Evolutionary conservation across 2,329 filamentous ascomycete species (phyloP), one percentile per base, ranked within the genome.

Genomic region (Talaromyces verruculosus): DNA sequence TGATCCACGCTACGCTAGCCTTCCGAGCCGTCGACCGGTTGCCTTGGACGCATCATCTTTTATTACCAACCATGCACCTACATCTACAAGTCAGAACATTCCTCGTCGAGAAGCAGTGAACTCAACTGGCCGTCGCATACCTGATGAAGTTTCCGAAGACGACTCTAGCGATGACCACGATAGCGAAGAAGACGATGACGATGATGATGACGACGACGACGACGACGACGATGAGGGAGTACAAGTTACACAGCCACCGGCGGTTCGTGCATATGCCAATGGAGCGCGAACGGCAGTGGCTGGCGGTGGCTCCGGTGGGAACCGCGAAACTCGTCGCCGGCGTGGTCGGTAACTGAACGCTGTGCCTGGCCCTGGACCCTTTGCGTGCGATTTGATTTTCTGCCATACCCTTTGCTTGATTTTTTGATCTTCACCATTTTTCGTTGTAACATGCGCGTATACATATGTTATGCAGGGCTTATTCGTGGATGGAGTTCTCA

Each of bases 1-100:
- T 4, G 78, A 80, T 68, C 71, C 75, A 55, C 72, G 75, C 28
- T 75, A 70, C 51, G 70, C 55, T n/a, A 63, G 70, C 39, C 69
- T 71, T 13, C 70, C 70, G n/a, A 69, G 60, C 60, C 73, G 71
- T 51, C 62, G 51, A 69, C 70, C 68, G 68, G 65, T 65, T 62
- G 68, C 57, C 13, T 60, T 53, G 66, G 60, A 45, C 65, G 35
- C 49, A 45, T 43, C 65, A 28, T 28, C 67, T 53, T 22, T 62
- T 69, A 69, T 51, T 67, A 69, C 53, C 70, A 71, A 61, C 70
- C 67, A 62, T 68, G 72, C 35, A 45, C 66, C 49, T 65, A 13
- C 58, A 41, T 68, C 35, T 60, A 65, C n/a, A 62, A 67, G 37
- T 59, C 69, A 35, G 63, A 65, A 33, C 53, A 41, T 63, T 30